A percentile compares a stretch with the other conserved stretches of the same genome.
Evolutionary conservation across 176 grass and related monocot genomes (phyloP).

Genomic region (Aegilops sharonensis): DNA sequence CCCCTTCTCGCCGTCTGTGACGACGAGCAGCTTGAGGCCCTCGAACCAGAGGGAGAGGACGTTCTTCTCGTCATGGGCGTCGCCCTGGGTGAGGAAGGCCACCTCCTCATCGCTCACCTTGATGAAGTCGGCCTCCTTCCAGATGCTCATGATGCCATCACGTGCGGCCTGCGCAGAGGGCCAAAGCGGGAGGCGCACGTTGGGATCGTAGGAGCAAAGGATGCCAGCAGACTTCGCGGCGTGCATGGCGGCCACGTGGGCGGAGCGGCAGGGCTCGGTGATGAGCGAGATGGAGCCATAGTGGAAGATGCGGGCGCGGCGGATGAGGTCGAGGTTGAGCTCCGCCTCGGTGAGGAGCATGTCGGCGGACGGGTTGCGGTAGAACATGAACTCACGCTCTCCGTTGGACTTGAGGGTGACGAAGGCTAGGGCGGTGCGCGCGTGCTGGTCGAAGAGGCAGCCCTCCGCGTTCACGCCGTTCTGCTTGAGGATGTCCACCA

Average conservation of each 20-base stretch:
- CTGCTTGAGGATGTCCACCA: conserved; percentile 77
- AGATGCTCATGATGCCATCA: conserved; percentile 63
- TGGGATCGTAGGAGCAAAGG: conserved; percentile 89
- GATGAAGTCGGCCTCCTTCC: conserved; percentile 95
- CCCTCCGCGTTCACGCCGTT: conserved; percentile 69
- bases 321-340: conserved; percentile 74
- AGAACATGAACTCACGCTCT: conserved; percentile 98
- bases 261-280: conserved; percentile 67
- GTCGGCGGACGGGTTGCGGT: conserved; percentile 82
- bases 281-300: conserved; percentile 92
- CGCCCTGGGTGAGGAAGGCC: conserved; percentile 67
- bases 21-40: conserved; percentile 76
- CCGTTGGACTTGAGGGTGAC: conserved; percentile 72
- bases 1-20: conserved; percentile 85
- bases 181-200: conserved; percentile 86
- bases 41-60: conserved; percentile 85
- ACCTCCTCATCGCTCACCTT: conserved; percentile 98
- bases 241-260: conserved; percentile 83
- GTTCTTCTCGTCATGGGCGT: conserved; percentile 59
- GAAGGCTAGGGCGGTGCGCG: conserved; percentile 79
- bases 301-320: conserved; percentile 73
- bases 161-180: conserved; percentile 56
- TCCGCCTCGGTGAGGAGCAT: conserved; percentile 74
- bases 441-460: conserved; percentile 64
- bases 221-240: conserved; percentile 66